Percentiles rank a stretch among this genome's conserved stretches.
phyloP scores from a whole-genome alignment of 257 asterid genomes.

The Solanum sparsipilum region DNA sequence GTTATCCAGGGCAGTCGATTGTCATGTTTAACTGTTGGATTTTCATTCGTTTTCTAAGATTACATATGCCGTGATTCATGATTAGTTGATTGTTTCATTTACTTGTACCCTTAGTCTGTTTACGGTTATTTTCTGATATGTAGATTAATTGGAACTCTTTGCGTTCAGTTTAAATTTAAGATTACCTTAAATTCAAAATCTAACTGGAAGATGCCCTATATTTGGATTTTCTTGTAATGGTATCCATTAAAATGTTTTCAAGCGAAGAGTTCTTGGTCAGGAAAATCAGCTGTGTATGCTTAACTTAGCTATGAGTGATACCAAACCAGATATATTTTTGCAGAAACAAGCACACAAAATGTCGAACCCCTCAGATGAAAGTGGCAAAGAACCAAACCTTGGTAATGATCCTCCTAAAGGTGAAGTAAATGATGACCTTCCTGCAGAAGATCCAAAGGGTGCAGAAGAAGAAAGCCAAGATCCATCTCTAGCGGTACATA shows the following conservation, averaged over 20 bases:
- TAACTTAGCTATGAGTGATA: not conserved
- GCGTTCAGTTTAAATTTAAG: not conserved
- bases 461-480: conserved; percentile 11
- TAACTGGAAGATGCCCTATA: not conserved
- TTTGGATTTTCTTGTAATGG: not conserved
- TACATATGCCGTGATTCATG: not conserved
- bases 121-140: not conserved
- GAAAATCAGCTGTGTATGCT: not conserved
- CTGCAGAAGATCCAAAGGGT: conserved; percentile 10
- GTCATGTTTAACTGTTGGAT: not conserved
- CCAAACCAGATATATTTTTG: not conserved
- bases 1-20: not conserved
- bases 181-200: not conserved
- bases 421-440: conserved; percentile 16
- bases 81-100: not conserved
- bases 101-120: not conserved
- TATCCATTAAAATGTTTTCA: not conserved
- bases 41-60: not conserved
- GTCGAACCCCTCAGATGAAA: conserved; percentile 22
- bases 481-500: conserved; percentile 29
- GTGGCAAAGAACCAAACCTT: conserved; percentile 4
- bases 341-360: conserved; percentile 7
- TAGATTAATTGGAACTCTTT: not conserved
- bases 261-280: not conserved
- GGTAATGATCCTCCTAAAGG: conserved; percentile 11